Evolutionary conservation across 306 rosid genomes (phyloP).

Genomic region (Inga laurina): DNA sequence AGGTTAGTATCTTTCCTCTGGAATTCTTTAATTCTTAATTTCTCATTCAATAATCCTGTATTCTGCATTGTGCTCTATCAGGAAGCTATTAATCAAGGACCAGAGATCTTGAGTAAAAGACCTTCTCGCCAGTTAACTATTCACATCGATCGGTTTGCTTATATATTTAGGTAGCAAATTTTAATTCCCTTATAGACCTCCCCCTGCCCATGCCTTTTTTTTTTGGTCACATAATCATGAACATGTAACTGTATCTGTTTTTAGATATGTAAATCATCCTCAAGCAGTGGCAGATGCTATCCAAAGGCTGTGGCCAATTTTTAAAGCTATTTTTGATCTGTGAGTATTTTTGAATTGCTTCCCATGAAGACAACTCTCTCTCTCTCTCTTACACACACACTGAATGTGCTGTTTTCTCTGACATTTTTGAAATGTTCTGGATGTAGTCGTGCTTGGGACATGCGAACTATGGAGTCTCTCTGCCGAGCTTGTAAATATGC

Average conservation of each 20-base stretch:
- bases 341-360: conserved; percentile 48
- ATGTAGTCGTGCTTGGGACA: conserved; percentile 98
- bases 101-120: conserved; percentile 73
- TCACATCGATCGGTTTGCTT: conserved; percentile 94
- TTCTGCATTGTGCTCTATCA: conserved; percentile 45
- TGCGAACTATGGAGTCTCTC: conserved; percentile 99
- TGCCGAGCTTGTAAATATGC: conserved; percentile 99
- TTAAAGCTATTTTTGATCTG: conserved; percentile 95
- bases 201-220: not conserved
- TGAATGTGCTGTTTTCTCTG: conserved; percentile 10
- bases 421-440: conserved; percentile 31
- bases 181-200: conserved; percentile 15
- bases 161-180: conserved; percentile 76
- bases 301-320: conserved; percentile 95
- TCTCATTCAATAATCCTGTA: conserved; percentile 28
- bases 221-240: conserved; percentile 30
- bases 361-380: not conserved
- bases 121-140: conserved; percentile 88
- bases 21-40: not conserved
- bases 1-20: conserved; percentile 55
- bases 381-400: not conserved
- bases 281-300: conserved; percentile 98
- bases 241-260: conserved; percentile 36
- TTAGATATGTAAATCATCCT: conserved; percentile 89
- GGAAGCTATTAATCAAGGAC: conserved; percentile 90